Evolutionary conservation across 129 eudicot species (phyloP).

Genomic region (Kitagawia praeruptora): DNA sequence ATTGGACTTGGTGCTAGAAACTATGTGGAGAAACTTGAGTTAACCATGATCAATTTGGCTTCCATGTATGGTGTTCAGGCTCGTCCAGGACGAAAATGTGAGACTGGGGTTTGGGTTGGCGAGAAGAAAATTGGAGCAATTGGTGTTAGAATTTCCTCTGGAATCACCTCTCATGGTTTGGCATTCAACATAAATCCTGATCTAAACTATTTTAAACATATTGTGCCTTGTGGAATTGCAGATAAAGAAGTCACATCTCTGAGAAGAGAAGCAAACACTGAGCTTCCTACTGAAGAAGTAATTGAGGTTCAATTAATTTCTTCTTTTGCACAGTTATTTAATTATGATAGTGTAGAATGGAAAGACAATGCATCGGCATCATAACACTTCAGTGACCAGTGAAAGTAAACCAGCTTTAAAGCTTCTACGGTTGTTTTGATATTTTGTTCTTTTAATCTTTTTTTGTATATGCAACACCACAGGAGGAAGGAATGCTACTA

Average conservation of each 20-base stretch:
- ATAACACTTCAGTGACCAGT: not conserved
- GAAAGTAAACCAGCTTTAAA: not conserved
- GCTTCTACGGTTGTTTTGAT: not conserved
- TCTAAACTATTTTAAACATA: constrained; percentile 65
- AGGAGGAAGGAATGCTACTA: not conserved
- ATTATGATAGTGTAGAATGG: constrained; percentile 38
- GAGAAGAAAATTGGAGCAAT: constrained; percentile 94
- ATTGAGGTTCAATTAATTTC: constrained; percentile 58
- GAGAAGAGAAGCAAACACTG: constrained; percentile 41
- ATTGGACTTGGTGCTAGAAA: constrained; percentile 72
- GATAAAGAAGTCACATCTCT: constrained; percentile 85
- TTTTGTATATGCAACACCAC: not conserved
- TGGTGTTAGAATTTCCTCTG: constrained; percentile 79
- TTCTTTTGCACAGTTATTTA: constrained; percentile 61
- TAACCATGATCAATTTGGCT: constrained; percentile 76
- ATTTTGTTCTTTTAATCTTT: not conserved
- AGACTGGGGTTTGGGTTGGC: constrained; percentile 95
- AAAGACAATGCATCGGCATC: constrained; percentile 25
- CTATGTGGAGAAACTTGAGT: constrained; percentile 89
- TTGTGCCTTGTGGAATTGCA: constrained; percentile 95
- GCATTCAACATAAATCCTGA: constrained; percentile 89
- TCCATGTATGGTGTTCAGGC: constrained; percentile 73
- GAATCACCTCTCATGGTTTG: constrained; percentile 85
- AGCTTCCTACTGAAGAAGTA: constrained; percentile 63
- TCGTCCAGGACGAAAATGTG: constrained; percentile 53